Evolutionary conservation across 805 yeast species (phyloP).

Genomic region (Candida xiaguanensis): DNA sequence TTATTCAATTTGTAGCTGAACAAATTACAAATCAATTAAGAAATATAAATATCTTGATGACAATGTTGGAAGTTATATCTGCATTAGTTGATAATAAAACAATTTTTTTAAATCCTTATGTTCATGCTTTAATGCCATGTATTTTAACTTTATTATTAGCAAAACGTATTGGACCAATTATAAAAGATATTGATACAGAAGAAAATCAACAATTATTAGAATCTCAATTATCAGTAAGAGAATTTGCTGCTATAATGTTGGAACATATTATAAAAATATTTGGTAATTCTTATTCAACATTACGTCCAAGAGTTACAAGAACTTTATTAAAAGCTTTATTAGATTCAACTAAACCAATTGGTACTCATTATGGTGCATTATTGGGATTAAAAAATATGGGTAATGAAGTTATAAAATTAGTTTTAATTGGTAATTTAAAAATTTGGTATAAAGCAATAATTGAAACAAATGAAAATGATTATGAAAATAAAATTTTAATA

Average conservation of each 20-base stretch:
- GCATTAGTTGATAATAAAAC: conserved; percentile 81
- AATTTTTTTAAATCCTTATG: conserved; percentile 89
- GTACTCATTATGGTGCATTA: conserved; percentile 90
- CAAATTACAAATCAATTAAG: conserved; percentile 86
- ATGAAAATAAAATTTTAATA: conserved; percentile 47
- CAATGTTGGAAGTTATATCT: conserved; percentile 85
- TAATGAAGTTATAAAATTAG: conserved; percentile 78
- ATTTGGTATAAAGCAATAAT: conserved; percentile 72
- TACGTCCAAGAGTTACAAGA: conserved; percentile 90
- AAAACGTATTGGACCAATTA: conserved; percentile 67
- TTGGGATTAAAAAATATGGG: conserved; percentile 83
- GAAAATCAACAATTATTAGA: conserved; percentile 26
- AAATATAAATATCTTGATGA: conserved; percentile 63
- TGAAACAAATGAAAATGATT: conserved; percentile 33
- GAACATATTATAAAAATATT: conserved; percentile 74
- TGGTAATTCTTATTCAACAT: conserved; percentile 81
- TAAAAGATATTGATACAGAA: conserved; percentile 31
- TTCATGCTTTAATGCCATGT: conserved; percentile 97
- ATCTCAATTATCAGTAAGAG: conserved; percentile 64
- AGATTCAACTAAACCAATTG: conserved; percentile 77
- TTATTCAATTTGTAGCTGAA: conserved; percentile 93
- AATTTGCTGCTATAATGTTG: conserved; percentile 79
- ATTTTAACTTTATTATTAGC: conserved; percentile 86
- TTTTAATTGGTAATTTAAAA: conserved; percentile 77
- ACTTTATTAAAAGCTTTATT: conserved; percentile 88